Base-by-base conservation (phyloP, 257 asterid species). In the Knoxia roxburghii region DNA sequence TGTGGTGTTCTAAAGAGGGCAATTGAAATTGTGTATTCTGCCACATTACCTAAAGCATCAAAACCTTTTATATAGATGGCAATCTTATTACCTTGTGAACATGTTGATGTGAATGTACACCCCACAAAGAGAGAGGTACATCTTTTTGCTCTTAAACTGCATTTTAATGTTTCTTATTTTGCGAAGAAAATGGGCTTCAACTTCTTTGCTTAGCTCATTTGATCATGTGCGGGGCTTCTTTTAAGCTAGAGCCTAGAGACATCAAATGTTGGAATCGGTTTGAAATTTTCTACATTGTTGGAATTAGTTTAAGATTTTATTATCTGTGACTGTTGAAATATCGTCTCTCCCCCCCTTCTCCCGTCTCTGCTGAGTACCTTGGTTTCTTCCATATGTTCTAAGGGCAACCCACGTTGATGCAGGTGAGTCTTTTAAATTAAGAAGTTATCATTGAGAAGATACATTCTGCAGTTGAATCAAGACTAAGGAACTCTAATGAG, bases 101-200 rank as follows among this genome's bases (percentile, higher is more conserved):
- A 93, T 75, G 81, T 93, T 84, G 99, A 93, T 80, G 95, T 88
- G 63, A 93, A 93, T 78, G 79, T 93, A 50, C 99, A 90, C 83
- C 99, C 99, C 46, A 90, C 99, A 62, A 93, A 93, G 84, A 86
- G 87, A 87, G 99, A 93, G 97, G 99, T 93, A 71, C 57, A 6
- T 17, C 43, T 64, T 48, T 70, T 61, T 40, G 39, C 58, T 23
- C 64, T 14, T 29, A 27, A 46, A 43, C 1, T 45, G 53, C 29
- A 27, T 46, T 17, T 45, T 26, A 30, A 33, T 35, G 14, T 48
- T 11, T 64, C 46, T 48, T 48, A 29, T 48, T 41, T 60, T 35
- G 49, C 21, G 30, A 35, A 40, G 45, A 37, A 35, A 8, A 18
- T 10, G 32, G 15, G 26, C 64, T 58, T n/a, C n/a, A n/a, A 18